A percentile compares a stretch with the other conserved stretches of the same genome.
Conservation (phyloP, 495 filamentous ascomycete genomes). For the Gamarada debralockiae region DNA sequence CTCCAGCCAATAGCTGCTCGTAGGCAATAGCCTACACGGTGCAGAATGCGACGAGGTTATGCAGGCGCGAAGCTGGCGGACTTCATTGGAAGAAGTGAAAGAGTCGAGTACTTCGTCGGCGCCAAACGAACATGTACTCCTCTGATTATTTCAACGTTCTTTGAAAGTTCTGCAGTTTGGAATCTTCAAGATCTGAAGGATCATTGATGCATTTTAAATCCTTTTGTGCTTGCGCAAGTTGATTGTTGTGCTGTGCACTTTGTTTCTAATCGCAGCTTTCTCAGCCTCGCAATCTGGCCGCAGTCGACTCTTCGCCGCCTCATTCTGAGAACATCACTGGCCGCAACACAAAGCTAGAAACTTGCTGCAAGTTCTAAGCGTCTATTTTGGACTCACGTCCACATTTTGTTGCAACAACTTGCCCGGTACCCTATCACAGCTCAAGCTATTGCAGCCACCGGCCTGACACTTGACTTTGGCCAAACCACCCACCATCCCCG, state of each 20-base stretch:
- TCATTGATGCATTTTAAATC: too few relatives aligned
- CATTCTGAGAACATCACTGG: neutral
- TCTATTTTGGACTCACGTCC: conserved; percentile 21
- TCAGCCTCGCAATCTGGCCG: neutral
- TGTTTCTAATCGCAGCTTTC: neutral
- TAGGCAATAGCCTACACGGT: conserved; percentile 3
- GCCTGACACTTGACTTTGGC: conserved; percentile 7
- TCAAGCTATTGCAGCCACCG: neutral
- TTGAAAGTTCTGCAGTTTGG: neutral
- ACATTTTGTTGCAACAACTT: conserved; percentile 6
- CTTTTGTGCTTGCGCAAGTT: too few relatives aligned
- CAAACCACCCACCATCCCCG: conserved; percentile 8
- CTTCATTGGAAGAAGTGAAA: conserved; percentile 4
- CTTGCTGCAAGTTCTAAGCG: conserved; percentile 7
- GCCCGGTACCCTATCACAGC: conserved; percentile 14
- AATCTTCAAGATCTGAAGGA: neutral
- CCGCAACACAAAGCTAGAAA: neutral
- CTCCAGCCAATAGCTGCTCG: conserved; percentile 8
- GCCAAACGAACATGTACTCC: neutral
- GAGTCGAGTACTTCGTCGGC: neutral
- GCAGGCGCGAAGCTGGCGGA: conserved; percentile 19
- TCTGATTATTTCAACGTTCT: neutral
- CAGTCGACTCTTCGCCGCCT: neutral
- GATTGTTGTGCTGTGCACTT: too few relatives aligned
- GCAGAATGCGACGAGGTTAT: conserved; percentile 8